These are phyloP conservation scores for Linum lewisii DNA, from an alignment of 345 rosid species.

Conservation along the genomic window DNA sequence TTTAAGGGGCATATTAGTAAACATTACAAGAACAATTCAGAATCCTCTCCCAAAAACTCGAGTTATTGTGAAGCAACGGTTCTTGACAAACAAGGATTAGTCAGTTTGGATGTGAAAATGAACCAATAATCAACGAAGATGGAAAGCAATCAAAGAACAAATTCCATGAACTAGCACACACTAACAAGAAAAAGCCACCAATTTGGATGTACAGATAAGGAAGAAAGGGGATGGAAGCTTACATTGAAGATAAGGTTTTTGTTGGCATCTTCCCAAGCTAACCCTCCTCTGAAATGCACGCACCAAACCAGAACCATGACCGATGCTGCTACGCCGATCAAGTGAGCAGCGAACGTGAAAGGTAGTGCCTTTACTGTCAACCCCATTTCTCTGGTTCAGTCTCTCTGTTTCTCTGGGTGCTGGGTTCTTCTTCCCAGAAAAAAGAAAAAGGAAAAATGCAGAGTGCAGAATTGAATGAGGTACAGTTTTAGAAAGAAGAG, in stretches of 20 bases:
- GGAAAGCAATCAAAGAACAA: no score
- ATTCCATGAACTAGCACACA: not conserved
- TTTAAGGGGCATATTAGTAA: no score
- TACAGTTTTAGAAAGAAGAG: not conserved
- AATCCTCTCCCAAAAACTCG: no score
- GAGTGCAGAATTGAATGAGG: not conserved
- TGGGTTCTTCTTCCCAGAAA: not conserved
- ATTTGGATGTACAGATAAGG: not conserved
- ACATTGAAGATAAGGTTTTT: conserved; percentile 93
- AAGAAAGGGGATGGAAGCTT: conserved; percentile 9
- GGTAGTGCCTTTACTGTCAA: conserved; percentile 40
- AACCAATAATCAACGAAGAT: no score
- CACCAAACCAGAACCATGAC: conserved; percentile 77
- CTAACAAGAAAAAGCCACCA: not conserved
- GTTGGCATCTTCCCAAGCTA: conserved; percentile 83
- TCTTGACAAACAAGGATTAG: no score
- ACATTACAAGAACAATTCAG: no score
- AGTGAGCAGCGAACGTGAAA: conserved; percentile 52
- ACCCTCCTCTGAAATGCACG: conserved; percentile 63
- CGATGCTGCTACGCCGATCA: conserved; percentile 45
- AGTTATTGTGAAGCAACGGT: no score
- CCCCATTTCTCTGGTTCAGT: conserved; percentile 26
- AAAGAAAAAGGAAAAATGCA: no score
- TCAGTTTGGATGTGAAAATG: no score
- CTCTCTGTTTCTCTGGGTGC: not conserved